Base-by-base conservation (phyloP, 2,329 filamentous ascomycete species). In the Escovopsis weberi region DNA sequence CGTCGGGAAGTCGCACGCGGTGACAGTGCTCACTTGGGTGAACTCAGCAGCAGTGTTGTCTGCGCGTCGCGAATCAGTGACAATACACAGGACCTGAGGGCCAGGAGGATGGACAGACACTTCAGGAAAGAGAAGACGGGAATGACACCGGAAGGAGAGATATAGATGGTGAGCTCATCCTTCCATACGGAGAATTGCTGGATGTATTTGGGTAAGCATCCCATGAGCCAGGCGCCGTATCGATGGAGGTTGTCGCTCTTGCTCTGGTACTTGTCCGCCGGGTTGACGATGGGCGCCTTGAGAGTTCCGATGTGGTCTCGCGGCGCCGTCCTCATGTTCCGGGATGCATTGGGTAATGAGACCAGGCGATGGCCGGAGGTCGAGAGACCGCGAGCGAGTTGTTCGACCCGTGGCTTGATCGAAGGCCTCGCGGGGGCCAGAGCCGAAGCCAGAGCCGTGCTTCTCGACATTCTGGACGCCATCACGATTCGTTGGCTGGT, bases 131-230 rank as follows among this genome's bases (percentile, higher is more conserved):
- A 78, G 64, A 98, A 88, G 55, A 94, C 83, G 34, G 91, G 91
- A 53, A 95, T 77, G 54, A 96, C 79, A 52, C 86, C 91, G 33
- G 83, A 68, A 1, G 91, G 91, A 39, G 85, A 73, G 58, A 96
- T 91, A 66, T 93, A 89, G 62, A 95, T 85, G 54, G 83, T 87
- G 60, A 98, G 78, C 67, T 98, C 91, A 61, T 98, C 91, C 70
- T 98, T 98, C 91, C 91, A 98, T 43, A 98, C 89, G 11, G 88
- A 94, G 70, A 96, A 96, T 68, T 98, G 91, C 70, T 98, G 93
- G 55, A 98, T 78, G 67, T 94, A 95, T 72, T 95, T 96, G 55
- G 91, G 93, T 58, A 98, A 67, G 64, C 85, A 94, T 53, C 87
- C 88, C 78, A 98, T 89, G 57, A 98, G 69, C 75, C 94, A 98